Evolutionary conservation across 169 alveolate species (phyloP).

Genomic region (Miamiensis avidus): DNA sequence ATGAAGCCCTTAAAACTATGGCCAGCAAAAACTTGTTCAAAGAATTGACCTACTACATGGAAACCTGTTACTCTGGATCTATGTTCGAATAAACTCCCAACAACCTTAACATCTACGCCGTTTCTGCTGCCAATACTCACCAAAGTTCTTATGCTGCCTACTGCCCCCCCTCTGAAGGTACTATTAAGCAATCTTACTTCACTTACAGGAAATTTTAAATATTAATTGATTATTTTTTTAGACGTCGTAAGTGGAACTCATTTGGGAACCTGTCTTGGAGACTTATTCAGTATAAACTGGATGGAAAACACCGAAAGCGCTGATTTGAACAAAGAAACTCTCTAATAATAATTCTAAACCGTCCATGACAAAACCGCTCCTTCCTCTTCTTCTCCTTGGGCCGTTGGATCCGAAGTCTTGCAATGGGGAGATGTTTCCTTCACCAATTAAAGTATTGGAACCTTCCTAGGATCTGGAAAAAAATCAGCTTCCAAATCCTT

Average conservation of each 20-base stretch:
- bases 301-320: slow-evolving; percentile 80
- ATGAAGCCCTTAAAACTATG: slow-evolving; percentile 63
- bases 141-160: slow-evolving; percentile 85
- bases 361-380: slow-evolving; percentile 51
- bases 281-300: slow-evolving; percentile 73
- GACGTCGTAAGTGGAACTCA: slow-evolving; percentile 68
- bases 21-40: slow-evolving; percentile 61
- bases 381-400: too few species aligned
- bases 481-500: slow-evolving; percentile 17
- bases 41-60: slow-evolving; percentile 71
- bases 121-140: slow-evolving; percentile 81
- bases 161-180: slow-evolving; percentile 52
- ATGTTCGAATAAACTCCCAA: slow-evolving; percentile 71
- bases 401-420: slow-evolving; percentile 65
- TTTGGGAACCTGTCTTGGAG: slow-evolving; percentile 84
- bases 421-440: slow-evolving; percentile 74
- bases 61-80: slow-evolving; percentile 86
- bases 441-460: slow-evolving; percentile 41
- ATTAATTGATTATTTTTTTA: too few species aligned
- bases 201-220: background rate
- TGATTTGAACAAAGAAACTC: slow-evolving; percentile 52
- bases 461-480: slow-evolving; percentile 53
- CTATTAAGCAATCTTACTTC: background rate
- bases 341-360: slow-evolving; percentile 66
- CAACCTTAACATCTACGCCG: slow-evolving; percentile 71